These are phyloP conservation scores for Leccinum rimulosum DNA, from an alignment of 768 basidiomycete genomes.

Conservation along the genomic window DNA sequence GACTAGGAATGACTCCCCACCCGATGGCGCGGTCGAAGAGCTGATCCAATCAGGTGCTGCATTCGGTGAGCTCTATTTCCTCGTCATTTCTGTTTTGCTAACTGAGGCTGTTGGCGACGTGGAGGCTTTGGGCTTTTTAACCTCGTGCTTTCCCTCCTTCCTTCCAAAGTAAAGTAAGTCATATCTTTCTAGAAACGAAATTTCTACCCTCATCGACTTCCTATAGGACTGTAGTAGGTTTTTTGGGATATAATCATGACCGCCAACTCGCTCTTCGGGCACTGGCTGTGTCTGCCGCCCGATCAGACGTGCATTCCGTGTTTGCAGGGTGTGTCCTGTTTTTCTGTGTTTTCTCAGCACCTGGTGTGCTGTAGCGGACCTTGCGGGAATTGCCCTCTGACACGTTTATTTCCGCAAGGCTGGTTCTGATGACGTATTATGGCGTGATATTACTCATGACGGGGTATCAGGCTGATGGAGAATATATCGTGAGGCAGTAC, in stretches of 20 bases:
- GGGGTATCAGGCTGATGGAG: slow-evolving; percentile 76
- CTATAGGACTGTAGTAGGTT: slow-evolving; percentile 63
- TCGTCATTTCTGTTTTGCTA: background rate
- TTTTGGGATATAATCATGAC: slow-evolving; percentile 76
- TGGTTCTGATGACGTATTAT: slow-evolving; percentile 81
- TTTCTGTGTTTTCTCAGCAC: background rate
- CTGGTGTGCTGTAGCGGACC: background rate
- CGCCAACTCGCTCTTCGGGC: slow-evolving; percentile 65
- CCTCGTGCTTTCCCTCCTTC: slow-evolving; percentile 73
- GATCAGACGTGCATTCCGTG: slow-evolving; percentile 68
- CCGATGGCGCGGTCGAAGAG: slow-evolving; percentile 65
- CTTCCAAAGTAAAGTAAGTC: slow-evolving; percentile 63
- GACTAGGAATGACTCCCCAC: slow-evolving; percentile 20
- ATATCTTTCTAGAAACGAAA: background rate
- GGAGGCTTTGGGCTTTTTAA: slow-evolving; percentile 69
- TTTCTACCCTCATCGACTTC: background rate
- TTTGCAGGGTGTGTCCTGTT: slow-evolving; percentile 61
- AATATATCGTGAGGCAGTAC: slow-evolving; percentile 61
- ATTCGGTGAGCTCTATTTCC: slow-evolving; percentile 51
- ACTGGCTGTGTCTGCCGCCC: slow-evolving; percentile 62
- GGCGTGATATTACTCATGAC: slow-evolving; percentile 67
- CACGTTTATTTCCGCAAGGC: slow-evolving; percentile 33
- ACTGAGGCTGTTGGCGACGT: background rate
- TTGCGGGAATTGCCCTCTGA: background rate
- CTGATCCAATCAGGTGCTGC: slow-evolving; percentile 73